phyloP scores from a whole-genome alignment of 2,329 filamentous ascomycete genomes.

The Diatrype stigma region DNA sequence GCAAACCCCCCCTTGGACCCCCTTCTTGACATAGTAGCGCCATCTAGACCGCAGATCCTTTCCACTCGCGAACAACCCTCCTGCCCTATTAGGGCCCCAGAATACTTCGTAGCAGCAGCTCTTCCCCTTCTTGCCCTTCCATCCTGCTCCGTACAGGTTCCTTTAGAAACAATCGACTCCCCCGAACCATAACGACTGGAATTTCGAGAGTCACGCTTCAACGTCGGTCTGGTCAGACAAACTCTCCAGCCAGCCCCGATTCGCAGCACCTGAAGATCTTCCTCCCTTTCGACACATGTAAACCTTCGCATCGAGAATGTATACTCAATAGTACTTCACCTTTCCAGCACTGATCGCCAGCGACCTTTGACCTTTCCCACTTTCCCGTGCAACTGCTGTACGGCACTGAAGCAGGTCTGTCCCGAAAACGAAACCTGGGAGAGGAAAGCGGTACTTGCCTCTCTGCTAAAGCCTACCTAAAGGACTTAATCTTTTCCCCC shows the following conservation, averaged over 20 bases:
- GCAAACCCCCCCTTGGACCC: not conserved
- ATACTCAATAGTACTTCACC: not conserved
- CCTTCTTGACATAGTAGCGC: constrained; percentile 22
- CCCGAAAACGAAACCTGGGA: too few relatives aligned
- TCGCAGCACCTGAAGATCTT: not conserved
- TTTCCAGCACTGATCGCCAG: not conserved
- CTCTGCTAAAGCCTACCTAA: too few relatives aligned
- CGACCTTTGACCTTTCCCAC: not conserved
- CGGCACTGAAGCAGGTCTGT: too few relatives aligned
- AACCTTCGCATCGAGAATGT: not conserved
- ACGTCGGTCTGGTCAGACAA: not conserved
- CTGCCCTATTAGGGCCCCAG: constrained; percentile 23
- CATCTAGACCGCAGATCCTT: constrained; percentile 27
- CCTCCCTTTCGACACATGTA: not conserved
- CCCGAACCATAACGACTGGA: not conserved
- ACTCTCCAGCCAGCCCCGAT: not conserved
- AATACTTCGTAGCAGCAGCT: constrained; percentile 18
- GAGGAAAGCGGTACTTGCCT: too few relatives aligned
- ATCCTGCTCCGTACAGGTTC: constrained; percentile 5
- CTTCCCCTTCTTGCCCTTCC: constrained; percentile 14
- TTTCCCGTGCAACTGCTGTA: not conserved
- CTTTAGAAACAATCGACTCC: not conserved
- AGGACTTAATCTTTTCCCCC: too few relatives aligned
- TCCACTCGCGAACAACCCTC: constrained; percentile 20
- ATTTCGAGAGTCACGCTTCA: not conserved